Base-by-base conservation (phyloP, 768 basidiomycete genomes). In the Suillus bovinus region DNA sequence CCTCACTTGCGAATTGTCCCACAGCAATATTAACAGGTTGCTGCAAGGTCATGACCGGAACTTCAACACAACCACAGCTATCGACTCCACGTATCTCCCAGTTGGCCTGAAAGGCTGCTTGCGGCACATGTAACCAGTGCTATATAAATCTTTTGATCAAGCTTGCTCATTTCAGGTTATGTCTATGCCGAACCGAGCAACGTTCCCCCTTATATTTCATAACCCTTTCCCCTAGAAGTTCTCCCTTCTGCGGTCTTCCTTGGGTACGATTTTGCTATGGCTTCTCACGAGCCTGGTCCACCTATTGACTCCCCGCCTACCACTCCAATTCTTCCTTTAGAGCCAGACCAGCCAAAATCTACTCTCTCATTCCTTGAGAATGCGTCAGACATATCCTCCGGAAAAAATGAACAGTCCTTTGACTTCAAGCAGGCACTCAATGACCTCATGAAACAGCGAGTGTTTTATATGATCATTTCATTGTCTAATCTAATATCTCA, bases 401-500 rank as follows among this genome's bases (percentile, higher is more conserved):
- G 3, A n/a, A 52, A 31, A 13, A 33, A 33, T 52, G 50, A 52
- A 13, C 20, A 78, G 74, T 5, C 67, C 16, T 75, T 75, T 41
- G 68, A 75, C 58, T 70, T 77, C 16, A 74, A 72, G 55, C 68
- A 69, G 5, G 68, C 68, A 4, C 61, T 76, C 29, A 63, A 61
- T 5, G 61, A 67, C 22, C 17, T 71, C 1, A 57, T 76, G 20
- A 66, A 66, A 54, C 68, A 65, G 64, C 74, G 59, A 55, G 59
- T 59, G 24, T 61, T 29, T 27, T 41, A 27, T 53, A 20, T 49
- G 39, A 65, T 20, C 10, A 17, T 17, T 29, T 5, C 2, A 31
- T 20, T 7, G 17, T 52, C 6, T 20, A n/a, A 52, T 52, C 10
- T 2, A 29, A 50, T 17, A 29, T 27, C 27, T 27, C 11, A 16